These are phyloP conservation scores for Fusarium dlaminii DNA, from an alignment of 2,329 filamentous ascomycete species.

Conservation along the genomic window DNA sequence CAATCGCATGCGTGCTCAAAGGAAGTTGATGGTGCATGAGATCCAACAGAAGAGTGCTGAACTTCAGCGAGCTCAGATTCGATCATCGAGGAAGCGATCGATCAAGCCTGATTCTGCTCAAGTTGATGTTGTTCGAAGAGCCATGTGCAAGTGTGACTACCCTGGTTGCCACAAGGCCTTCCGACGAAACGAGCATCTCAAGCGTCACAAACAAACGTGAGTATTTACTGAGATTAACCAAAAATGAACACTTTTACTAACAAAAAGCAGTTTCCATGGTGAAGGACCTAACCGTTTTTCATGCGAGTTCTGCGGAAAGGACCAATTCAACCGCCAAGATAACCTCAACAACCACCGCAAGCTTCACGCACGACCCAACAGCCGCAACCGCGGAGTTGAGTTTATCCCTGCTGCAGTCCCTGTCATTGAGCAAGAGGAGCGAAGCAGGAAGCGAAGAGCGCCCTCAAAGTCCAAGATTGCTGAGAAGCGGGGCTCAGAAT, in stretches of 20 bases:
- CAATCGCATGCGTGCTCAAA: conserved; percentile 48
- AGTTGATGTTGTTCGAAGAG: conserved; percentile 51
- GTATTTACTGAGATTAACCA: conserved; percentile 33
- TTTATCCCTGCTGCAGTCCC: conserved; percentile 53
- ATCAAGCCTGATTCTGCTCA: conserved; percentile 43
- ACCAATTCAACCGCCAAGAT: conserved; percentile 54
- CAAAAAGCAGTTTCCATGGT: conserved; percentile 45
- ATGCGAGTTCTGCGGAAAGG: conserved; percentile 55
- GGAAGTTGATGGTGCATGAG: conserved; percentile 54
- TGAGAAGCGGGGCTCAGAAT: conserved; percentile 46
- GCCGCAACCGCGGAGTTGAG: conserved; percentile 52
- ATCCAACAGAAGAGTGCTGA: conserved; percentile 56
- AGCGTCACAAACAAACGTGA: conserved; percentile 64
- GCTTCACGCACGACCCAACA: conserved; percentile 52
- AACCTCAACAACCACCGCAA: conserved; percentile 56
- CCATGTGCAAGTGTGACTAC: conserved; percentile 58
- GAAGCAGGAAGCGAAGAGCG: conserved; percentile 52
- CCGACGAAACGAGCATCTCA: conserved; percentile 64
- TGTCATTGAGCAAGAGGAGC: conserved; percentile 53
- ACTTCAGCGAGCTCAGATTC: conserved; percentile 55
- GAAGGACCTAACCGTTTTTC: conserved; percentile 52
- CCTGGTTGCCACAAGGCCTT: conserved; percentile 60
- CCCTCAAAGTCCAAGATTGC: conserved; percentile 50
- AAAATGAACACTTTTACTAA: background rate
- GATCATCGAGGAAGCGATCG: conserved; percentile 44